Evolutionary conservation across 2,329 filamentous ascomycete genomes (phyloP).

Genomic region (Colletotrichum paranaense): DNA sequence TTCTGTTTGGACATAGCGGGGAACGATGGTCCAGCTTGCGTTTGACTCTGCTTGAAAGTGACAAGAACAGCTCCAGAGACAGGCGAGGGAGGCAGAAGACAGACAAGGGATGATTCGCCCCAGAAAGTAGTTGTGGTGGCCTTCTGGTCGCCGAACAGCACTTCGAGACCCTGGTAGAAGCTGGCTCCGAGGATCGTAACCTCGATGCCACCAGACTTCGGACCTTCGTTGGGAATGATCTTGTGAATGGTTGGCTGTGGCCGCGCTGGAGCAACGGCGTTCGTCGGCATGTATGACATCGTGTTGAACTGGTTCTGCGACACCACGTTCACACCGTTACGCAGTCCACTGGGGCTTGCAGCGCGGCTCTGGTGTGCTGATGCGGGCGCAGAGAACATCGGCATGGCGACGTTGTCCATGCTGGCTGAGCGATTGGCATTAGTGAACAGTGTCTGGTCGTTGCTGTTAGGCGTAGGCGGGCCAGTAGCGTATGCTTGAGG

Average conservation of each 20-base stretch:
- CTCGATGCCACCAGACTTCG: conserved; percentile 85
- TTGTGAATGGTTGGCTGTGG: conserved; percentile 76
- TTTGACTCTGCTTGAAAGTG: conserved; percentile 69
- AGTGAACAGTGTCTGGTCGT: conserved; percentile 68
- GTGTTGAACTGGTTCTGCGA: conserved; percentile 57
- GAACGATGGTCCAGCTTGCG: conserved; percentile 48
- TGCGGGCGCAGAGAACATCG: conserved; percentile 77
- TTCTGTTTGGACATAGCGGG: conserved; percentile 52
- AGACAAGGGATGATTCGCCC: conserved; percentile 84
- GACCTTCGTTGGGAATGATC: conserved; percentile 84
- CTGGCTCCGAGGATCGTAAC: conserved; percentile 85
- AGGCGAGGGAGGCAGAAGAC: conserved; percentile 78
- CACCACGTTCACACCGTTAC: conserved; percentile 57
- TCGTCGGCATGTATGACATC: conserved; percentile 63
- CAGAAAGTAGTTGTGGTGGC: conserved; percentile 82
- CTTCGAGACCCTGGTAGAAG: conserved; percentile 81
- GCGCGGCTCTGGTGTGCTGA: conserved; percentile 82
- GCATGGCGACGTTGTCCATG: conserved; percentile 72
- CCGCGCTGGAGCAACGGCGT: conserved; percentile 58
- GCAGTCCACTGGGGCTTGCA: conserved; percentile 73
- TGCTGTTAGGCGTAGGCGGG: conserved; percentile 74
- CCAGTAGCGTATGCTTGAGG: conserved; percentile 59
- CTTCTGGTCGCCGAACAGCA: conserved; percentile 80
- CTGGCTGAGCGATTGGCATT: conserved; percentile 69
- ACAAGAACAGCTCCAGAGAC: conserved; percentile 77